Evolutionary conservation across 192 early-diverging fungal genomes (phyloP), one percentile per base, ranked within the genome.

Genomic region (Spizellomyces punctatus): DNA sequence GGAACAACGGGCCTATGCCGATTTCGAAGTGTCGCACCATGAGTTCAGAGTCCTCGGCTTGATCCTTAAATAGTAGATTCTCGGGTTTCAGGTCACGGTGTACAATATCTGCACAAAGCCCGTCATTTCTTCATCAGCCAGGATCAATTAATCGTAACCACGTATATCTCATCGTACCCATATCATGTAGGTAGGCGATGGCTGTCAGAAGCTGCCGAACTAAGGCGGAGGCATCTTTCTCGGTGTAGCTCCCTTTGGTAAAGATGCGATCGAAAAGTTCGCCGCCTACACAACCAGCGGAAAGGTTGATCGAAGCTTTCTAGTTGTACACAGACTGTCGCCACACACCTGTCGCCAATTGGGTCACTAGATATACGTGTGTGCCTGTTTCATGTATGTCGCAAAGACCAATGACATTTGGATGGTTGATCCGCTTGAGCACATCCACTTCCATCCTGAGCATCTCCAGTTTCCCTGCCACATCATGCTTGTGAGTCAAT

Each of bases 401-500:
- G 5, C 59, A 22, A 6, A 86, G 64, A n/a, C 57, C 27, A 52
- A 83, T 76, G 44, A 88, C 71, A 66, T 85, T 69, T 10, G 62
- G 52, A 66, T 88, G 84, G 5, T 66, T 57, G 10, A 88, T 82
- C 65, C 88, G 77, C 52, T 83, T 84, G 5, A 94, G 81, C n/a
- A 94, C 82, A 47, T 82, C 77, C 42, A 94, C 82, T 67, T 94
- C 93, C 43, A 78, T 84, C 58, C 76, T 72, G 17, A 93, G 76
- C 82, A 90, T 88, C 48, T 85, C 78, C 36, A 82, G 81, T 66
- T 91, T 86, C 45, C 81, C 89, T 86, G 64, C 19, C 27, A 36
- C 1, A 36, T 12, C 46, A 45, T n/a, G 19, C 27, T 3, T 36
- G 27, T 36, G 27, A 36, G 27, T 36, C 27, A 36, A 36, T 36